These are phyloP conservation scores for Trypanosoma cruzi DNA, from an alignment of 208 protist species.

Conservation along the genomic window DNA sequence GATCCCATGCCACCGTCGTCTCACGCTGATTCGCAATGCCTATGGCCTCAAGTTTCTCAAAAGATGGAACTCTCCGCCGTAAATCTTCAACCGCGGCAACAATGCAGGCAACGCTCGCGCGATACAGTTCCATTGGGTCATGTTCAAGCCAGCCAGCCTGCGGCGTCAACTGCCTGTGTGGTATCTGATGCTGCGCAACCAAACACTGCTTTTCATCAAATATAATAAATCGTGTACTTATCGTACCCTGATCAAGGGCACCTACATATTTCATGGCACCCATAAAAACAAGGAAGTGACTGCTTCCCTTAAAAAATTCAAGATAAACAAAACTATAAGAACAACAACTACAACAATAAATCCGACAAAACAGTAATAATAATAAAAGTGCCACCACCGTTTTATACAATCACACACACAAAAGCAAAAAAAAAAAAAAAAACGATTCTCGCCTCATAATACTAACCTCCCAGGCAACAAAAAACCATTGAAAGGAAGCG, in stretches of 20 bases:
- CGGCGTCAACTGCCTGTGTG: slow-evolving; percentile 82
- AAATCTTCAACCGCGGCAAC: slow-evolving; percentile 52
- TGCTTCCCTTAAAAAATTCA: slow-evolving; percentile 3
- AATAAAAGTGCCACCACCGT: background rate
- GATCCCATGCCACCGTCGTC: slow-evolving; percentile 98
- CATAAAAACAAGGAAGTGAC: background rate
- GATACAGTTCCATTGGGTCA: slow-evolving; percentile 94
- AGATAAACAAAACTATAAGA: slow-evolving; percentile 8
- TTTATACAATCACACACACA: background rate
- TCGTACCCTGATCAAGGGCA: slow-evolving; percentile 96
- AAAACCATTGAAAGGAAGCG: slow-evolving; percentile 36
- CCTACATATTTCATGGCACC: slow-evolving; percentile 73
- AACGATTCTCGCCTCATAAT: slow-evolving; percentile 36
- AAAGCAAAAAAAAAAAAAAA: background rate
- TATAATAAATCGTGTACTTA: slow-evolving; percentile 93
- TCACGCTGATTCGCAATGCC: slow-evolving; percentile 99
- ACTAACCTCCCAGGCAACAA: slow-evolving; percentile 36
- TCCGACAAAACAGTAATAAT: slow-evolving; percentile 13
- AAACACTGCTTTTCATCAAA: slow-evolving; percentile 81
- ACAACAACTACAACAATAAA: slow-evolving; percentile 8
- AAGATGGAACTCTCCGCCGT: slow-evolving; percentile 41
- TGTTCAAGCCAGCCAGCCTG: slow-evolving; percentile 96
- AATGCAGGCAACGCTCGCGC: slow-evolving; percentile 77
- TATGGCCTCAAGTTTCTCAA: slow-evolving; percentile 59
- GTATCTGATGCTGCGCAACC: slow-evolving; percentile 75